Evolutionary conservation across 2,329 filamentous ascomycete genomes (phyloP).

Genomic region (Didymella exigua): DNA sequence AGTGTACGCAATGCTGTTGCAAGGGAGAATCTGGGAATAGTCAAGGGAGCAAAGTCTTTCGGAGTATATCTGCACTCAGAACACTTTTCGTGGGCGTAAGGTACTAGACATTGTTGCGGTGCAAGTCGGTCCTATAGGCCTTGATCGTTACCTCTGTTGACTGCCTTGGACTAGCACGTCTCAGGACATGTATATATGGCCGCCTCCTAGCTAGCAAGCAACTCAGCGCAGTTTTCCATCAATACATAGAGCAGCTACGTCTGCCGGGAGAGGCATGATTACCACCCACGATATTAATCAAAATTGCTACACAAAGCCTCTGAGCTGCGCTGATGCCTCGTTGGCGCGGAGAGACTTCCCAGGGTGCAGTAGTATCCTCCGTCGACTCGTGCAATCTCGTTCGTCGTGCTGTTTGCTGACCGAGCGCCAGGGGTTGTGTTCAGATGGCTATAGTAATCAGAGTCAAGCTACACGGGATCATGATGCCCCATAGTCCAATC

Average conservation of each 20-base stretch:
- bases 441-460: not conserved
- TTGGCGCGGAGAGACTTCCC: not conserved
- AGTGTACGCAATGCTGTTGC: slow-evolving; percentile 57
- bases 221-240: too few relatives aligned
- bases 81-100: slow-evolving; percentile 46
- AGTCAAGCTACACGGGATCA: not conserved
- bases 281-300: too few relatives aligned
- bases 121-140: too few relatives aligned
- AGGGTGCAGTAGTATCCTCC: not conserved
- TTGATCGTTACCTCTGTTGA: too few relatives aligned
- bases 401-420: not conserved
- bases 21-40: slow-evolving; percentile 47
- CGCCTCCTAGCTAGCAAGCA: too few relatives aligned
- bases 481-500: not conserved
- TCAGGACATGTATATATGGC: too few relatives aligned
- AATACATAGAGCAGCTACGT: too few relatives aligned
- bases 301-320: not conserved
- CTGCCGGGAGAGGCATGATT: too few relatives aligned
- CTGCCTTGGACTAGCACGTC: too few relatives aligned
- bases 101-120: not conserved
- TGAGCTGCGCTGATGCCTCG: not conserved
- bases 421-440: not conserved
- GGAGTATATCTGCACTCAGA: slow-evolving; percentile 57
- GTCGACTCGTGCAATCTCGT: not conserved
- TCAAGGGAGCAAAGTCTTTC: slow-evolving; percentile 36